Evolutionary conservation across 164 flowering plant genomes (phyloP).

Genomic region (Brasenia schreberi): DNA sequence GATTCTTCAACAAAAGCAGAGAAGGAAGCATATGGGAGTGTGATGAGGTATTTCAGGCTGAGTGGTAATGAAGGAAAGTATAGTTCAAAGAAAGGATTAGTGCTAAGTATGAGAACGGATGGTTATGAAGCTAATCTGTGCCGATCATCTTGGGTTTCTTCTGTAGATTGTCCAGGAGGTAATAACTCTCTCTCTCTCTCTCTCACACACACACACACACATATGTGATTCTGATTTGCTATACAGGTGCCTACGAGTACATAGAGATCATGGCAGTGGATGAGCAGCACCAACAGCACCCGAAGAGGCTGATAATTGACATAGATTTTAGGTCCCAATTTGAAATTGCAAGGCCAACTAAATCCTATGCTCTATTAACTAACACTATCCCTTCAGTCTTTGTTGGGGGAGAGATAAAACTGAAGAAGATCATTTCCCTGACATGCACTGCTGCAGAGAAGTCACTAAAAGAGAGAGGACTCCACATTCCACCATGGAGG

Average conservation of each 20-base stretch:
- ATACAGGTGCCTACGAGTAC: slow-evolving; percentile 48
- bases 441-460: slow-evolving; percentile 37
- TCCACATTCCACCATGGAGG: slow-evolving; percentile 65
- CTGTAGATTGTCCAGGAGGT: slow-evolving; percentile 29
- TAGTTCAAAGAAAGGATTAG: slow-evolving; percentile 25
- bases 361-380: slow-evolving; percentile 24
- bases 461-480: slow-evolving; percentile 36
- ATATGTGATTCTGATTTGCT: neutral
- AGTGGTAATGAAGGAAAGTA: slow-evolving; percentile 11
- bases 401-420: slow-evolving; percentile 38
- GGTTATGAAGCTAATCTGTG: slow-evolving; percentile 35
- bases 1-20: slow-evolving; percentile 19
- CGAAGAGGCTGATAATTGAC: slow-evolving; percentile 40
- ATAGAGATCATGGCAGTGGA: slow-evolving; percentile 25
- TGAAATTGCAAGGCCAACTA: slow-evolving; percentile 55
- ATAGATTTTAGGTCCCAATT: slow-evolving; percentile 54
- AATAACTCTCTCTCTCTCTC: neutral
- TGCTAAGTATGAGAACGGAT: slow-evolving; percentile 21
- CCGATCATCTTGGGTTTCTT: slow-evolving; percentile 31
- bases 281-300: neutral
- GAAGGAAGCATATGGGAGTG: slow-evolving; percentile 17
- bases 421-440: slow-evolving; percentile 25
- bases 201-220: too few species aligned
- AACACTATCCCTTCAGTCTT: slow-evolving; percentile 31
- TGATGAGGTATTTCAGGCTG: slow-evolving; percentile 19